Percentiles rank a stretch among this genome's conserved stretches.
Conservation (phyloP, 306 rosid genomes). For the Myrica gale region DNA sequence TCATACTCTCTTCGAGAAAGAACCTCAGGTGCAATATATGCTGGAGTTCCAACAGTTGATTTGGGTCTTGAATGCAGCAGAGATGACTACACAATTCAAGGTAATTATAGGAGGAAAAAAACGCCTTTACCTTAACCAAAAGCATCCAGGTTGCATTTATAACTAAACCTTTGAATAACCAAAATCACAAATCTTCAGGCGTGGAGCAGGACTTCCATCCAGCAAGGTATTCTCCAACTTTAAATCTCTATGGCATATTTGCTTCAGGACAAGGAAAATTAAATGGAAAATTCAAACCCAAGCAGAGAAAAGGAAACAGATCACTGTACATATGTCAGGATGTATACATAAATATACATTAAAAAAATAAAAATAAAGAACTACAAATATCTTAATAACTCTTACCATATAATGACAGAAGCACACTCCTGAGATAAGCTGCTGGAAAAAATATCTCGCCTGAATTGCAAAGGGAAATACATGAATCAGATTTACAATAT, state of each 20-base stretch:
- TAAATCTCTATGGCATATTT: constrained; percentile 86
- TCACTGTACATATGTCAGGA: constrained; percentile 1
- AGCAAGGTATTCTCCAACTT: constrained; percentile 80
- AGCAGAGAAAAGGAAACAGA: constrained; percentile 14
- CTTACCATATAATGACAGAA: constrained; percentile 77
- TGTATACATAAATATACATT: not conserved
- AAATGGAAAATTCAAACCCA: constrained; percentile 10
- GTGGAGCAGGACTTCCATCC: constrained; percentile 88
- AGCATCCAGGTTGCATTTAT: constrained; percentile 24
- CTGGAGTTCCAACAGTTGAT: constrained; percentile 83
- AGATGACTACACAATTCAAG: constrained; percentile 59
- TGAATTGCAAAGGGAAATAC: constrained; percentile 28
- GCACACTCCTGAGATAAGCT: constrained; percentile 86
- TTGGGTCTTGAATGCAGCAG: constrained; percentile 85
- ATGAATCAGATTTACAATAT: constrained; percentile 17
- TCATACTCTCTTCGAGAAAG: constrained; percentile 83
- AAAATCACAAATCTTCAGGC: constrained; percentile 84
- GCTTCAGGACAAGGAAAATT: constrained; percentile 42
- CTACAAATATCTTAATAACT: not conserved
- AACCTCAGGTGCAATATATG: constrained; percentile 89
- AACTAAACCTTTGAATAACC: constrained; percentile 78
- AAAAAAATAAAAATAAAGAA: not conserved
- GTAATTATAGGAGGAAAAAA: constrained; percentile 25
- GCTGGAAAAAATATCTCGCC: constrained; percentile 94
- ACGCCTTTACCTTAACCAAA: constrained; percentile 4